phyloP scores from a whole-genome alignment of 768 basidiomycete genomes.

The Daedalea quercina region DNA sequence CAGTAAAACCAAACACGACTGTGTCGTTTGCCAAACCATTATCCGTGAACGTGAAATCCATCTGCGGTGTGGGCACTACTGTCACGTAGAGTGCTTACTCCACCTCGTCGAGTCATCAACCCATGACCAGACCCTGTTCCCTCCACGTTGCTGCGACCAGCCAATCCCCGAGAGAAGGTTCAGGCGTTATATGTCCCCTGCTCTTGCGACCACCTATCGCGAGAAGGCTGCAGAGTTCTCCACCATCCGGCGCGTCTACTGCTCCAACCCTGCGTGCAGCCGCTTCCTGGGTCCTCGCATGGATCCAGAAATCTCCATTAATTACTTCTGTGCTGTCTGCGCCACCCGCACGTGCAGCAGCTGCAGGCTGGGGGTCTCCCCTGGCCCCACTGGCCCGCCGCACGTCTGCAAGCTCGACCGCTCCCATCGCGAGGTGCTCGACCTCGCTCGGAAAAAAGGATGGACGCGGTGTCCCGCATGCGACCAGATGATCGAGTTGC shows the following conservation, averaged over 20 bases:
- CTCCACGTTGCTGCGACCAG: constrained; percentile 22
- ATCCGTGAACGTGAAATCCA: constrained; percentile 4
- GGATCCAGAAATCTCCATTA: background rate
- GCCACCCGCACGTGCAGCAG: constrained; percentile 15
- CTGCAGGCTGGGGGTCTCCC: constrained; percentile 10
- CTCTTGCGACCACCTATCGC: constrained; percentile 6
- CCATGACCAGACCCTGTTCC: constrained; percentile 22
- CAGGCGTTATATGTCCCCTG: constrained; percentile 8
- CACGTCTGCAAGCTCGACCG: constrained; percentile 12
- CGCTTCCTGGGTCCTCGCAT: constrained; percentile 19
- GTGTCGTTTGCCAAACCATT: constrained; percentile 13
- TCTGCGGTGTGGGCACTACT: constrained; percentile 21
- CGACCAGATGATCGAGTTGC: constrained; percentile 22
- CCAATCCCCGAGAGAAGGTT: constrained; percentile 13
- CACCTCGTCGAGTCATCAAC: constrained; percentile 17
- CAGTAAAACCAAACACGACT: constrained; percentile 9
- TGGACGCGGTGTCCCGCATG: constrained; percentile 24
- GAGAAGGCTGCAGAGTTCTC: constrained; percentile 15
- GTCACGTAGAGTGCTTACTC: constrained; percentile 17
- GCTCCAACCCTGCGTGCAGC: constrained; percentile 19
- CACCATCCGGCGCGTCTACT: constrained; percentile 22
- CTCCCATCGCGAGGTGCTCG: constrained; percentile 5
- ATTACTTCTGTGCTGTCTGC: constrained; percentile 12
- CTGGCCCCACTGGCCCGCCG: background rate
- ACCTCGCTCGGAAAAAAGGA: constrained; percentile 10